Percentiles rank a stretch among this genome's conserved stretches.
Evolutionary conservation across 164 flowering plant species (phyloP).

Genomic region (Nymphaea thermarum): DNA sequence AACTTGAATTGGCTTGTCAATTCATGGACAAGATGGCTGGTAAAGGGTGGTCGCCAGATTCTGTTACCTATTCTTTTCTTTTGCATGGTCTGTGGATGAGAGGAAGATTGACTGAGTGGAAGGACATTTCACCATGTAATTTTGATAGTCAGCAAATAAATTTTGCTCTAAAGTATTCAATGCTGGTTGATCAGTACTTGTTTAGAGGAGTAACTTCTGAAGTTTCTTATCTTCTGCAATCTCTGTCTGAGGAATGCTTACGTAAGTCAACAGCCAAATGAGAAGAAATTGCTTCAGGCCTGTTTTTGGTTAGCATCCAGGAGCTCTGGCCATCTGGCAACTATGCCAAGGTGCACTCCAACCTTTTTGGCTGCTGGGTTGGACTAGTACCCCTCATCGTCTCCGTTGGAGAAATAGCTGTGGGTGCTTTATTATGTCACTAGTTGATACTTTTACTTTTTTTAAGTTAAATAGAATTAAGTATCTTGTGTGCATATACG

Average conservation of each 20-base stretch:
- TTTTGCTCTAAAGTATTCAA: slow-evolving; percentile 40
- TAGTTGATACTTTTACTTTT: too few relatives aligned
- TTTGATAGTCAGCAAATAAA: slow-evolving; percentile 32
- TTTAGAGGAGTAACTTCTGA: slow-evolving; percentile 26
- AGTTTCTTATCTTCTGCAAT: slow-evolving; percentile 41
- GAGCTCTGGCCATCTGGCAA: too few relatives aligned
- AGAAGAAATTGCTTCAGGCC: too few relatives aligned
- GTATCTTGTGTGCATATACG: too few relatives aligned
- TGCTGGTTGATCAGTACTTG: slow-evolving; percentile 28
- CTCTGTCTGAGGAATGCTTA: slow-evolving; percentile 20
- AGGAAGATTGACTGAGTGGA: slow-evolving; percentile 57
- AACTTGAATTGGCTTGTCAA: slow-evolving; percentile 45
- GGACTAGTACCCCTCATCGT: too few relatives aligned
- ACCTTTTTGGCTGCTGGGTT: too few relatives aligned
- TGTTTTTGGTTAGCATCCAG: too few relatives aligned
- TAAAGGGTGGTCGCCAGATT: slow-evolving; percentile 34
- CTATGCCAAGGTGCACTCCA: too few relatives aligned
- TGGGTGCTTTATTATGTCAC: too few relatives aligned
- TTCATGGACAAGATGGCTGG: slow-evolving; percentile 32
- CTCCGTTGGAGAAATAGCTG: too few relatives aligned
- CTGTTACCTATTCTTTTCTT: slow-evolving; percentile 49
- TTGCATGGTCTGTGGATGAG: slow-evolving; percentile 53
- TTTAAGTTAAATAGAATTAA: slow-evolving; percentile 1
- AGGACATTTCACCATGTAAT: slow-evolving; percentile 22
- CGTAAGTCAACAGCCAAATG: too few relatives aligned